phyloP scores from a whole-genome alignment of 352 stramenopile species.

The Pythium chondricola region DNA sequence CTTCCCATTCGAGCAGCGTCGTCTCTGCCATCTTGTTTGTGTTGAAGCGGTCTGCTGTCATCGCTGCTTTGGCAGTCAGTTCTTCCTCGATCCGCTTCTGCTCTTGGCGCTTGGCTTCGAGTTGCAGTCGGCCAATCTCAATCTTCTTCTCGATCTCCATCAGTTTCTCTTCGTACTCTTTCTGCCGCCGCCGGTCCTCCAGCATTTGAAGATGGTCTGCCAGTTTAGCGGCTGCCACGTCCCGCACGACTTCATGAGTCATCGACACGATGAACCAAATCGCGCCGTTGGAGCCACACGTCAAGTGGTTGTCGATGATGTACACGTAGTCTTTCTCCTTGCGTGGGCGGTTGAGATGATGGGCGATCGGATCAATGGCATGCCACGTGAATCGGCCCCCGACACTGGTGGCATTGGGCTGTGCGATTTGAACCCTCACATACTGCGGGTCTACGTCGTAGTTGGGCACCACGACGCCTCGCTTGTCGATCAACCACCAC shows the following conservation, averaged over 20 bases:
- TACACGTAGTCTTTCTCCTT: constrained; percentile 52
- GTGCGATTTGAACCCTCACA: constrained; percentile 42
- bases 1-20: constrained; percentile 39
- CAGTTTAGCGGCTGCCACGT: constrained; percentile 38
- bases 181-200: constrained; percentile 30
- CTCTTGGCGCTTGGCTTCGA: constrained; percentile 59
- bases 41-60: constrained; percentile 19
- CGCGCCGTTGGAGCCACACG: constrained; percentile 31
- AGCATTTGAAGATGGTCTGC: constrained; percentile 37
- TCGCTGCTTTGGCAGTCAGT: constrained; percentile 30
- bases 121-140: constrained; percentile 36
- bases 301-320: constrained; percentile 37
- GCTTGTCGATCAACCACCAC: constrained; percentile 19
- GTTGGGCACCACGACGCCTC: constrained; percentile 23
- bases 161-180: constrained; percentile 49
- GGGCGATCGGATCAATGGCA: constrained; percentile 23
- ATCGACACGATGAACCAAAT: constrained; percentile 45
- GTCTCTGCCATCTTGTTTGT: constrained; percentile 18
- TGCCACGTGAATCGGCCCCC: constrained; percentile 70
- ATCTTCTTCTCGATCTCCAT: constrained; percentile 66
- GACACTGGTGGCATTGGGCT: constrained; percentile 47
- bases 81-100: constrained; percentile 54
- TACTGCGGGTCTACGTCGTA: constrained; percentile 42
- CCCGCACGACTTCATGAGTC: constrained; percentile 46
- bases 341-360: constrained; percentile 33